Base-by-base conservation (phyloP, 2,329 filamentous ascomycete genomes). In the Hypoxylon sp. region DNA sequence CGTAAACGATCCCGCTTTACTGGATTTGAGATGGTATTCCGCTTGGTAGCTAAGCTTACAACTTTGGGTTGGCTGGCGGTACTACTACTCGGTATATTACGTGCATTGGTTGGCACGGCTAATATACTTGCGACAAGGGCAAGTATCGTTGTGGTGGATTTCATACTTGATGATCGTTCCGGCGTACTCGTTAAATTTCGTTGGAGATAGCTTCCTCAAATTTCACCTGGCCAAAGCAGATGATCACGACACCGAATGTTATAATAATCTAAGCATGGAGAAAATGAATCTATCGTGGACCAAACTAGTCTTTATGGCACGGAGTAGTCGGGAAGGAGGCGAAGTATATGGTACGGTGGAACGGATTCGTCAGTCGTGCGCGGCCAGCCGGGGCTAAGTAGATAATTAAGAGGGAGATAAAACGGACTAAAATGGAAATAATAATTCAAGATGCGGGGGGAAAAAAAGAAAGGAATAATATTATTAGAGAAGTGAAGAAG, bases 11-110 rank as follows among this genome's bases (percentile, higher is more conserved):
- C 78, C 26, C 75, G 68, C 15, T 69, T 65, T 12, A 76, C 53
- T 2, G 78, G 78, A 47, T 80, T 69, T 30, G 62, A 40, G 29
- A 77, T 58, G 5, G 62, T 57, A 29, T 60, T 69, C 51, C 75
- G 72, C 52, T 79, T 69, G 3, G 77, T 74, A 29, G 74, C 62
- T 49, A 83, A 61, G 38, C 67, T 67, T 38, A 84, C 66, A 4
- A 83, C 78, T 29, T 71, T 75, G 2, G 75, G 73, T 13, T 64
- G 47, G 17, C 40, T 38, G n/a, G n/a, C n/a, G n/a, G n/a, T n/a
- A 13, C 52, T 52, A 19, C 34, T 61, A 49, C 54, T 58, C 32
- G 58, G 59, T 57, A 67, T 29, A 46, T 63, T 64, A 46, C 66
- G 60, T 43, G 67, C 67, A 30, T 62, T 47, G 41, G 56, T 49